Base-by-base conservation (phyloP, 345 rosid genomes). In the Turnera subulata region DNA sequence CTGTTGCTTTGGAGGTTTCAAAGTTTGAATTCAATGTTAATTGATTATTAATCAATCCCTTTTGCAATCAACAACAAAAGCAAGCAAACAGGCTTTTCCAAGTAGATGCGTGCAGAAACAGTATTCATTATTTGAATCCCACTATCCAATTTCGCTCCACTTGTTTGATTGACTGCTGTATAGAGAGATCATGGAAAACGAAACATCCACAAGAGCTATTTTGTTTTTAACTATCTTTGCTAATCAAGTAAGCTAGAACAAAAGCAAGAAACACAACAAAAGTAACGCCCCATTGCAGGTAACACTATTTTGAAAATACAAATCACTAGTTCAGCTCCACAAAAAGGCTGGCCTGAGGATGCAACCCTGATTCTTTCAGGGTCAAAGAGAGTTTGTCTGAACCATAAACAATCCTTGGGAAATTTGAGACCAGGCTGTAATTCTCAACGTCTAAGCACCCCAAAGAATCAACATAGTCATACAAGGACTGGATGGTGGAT, bases 331-430 rank as follows among this genome's bases (percentile, higher is more conserved):
- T 82, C 57, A 83, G 70, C 91, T 94, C 97, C 66, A 94, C 91
- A 58, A 90, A 94, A 65, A 94, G 97, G 75, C 97, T 88, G 55
- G 93, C 99, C 74, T 90, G 97, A 62, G 99, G 99, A 82, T 94
- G 89, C 76, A 94, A 78, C 58, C 99, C 97, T 20, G 93, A 84
- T 38, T 90, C 97, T 71, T 90, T 83, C 56, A 94, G 62, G 33
- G 89, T 67, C 75, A 79, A 42, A 0, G 79, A 66, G 43, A 72
- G 71, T 78, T 84, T 88, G 39, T 86, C 97, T 33, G 74, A 48
- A 39, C 89, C 95, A n/a, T 84, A 84, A 10, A 80, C 79, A 22
- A 73, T 74, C 19, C 99, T 80, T 2, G 99, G 99, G 46, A 90
- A 90, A 80, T 88, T 90, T 22, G 97, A 88, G 14, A 94, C 84